Percentiles rank a stretch among this genome's conserved stretches.
Conservation (phyloP, 2,329 filamentous ascomycete genomes). For the Fusarium coffeatum region DNA sequence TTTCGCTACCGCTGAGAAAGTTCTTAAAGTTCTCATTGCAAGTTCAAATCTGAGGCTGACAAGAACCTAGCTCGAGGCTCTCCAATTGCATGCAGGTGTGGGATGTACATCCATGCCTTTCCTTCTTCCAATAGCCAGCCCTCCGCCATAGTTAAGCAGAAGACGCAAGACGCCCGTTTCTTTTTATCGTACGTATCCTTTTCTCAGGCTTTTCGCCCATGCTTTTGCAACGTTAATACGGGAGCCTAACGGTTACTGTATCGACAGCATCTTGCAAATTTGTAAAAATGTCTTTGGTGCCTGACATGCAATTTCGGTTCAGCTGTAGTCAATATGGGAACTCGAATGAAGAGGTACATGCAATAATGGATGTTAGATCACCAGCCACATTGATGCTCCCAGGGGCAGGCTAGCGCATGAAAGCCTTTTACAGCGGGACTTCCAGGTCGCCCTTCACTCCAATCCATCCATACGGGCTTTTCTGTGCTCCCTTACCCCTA, state of each 20-base stretch:
- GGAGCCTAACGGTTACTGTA: background rate
- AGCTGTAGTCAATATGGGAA: background rate
- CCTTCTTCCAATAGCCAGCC: background rate
- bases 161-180: background rate
- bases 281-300: background rate
- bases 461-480: background rate
- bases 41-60: background rate
- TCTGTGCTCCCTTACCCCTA: slow-evolving; percentile 21
- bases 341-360: background rate
- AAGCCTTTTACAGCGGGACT: slow-evolving; percentile 33
- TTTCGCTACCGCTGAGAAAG: background rate
- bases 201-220: background rate
- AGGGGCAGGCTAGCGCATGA: slow-evolving; percentile 25
- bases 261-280: background rate
- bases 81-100: background rate
- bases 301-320: slow-evolving; percentile 20
- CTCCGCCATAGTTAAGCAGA: background rate
- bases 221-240: background rate
- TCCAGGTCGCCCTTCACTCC: slow-evolving; percentile 8
- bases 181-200: background rate
- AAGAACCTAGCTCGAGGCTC: background rate
- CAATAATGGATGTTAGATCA: slow-evolving; percentile 1
- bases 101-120: background rate
- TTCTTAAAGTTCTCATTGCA: background rate
- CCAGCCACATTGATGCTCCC: slow-evolving; percentile 39